Percentiles rank a stretch among this genome's conserved stretches.
Conservation (phyloP, 1,139 yeast genomes). For the Arxiozyma telluris region DNA sequence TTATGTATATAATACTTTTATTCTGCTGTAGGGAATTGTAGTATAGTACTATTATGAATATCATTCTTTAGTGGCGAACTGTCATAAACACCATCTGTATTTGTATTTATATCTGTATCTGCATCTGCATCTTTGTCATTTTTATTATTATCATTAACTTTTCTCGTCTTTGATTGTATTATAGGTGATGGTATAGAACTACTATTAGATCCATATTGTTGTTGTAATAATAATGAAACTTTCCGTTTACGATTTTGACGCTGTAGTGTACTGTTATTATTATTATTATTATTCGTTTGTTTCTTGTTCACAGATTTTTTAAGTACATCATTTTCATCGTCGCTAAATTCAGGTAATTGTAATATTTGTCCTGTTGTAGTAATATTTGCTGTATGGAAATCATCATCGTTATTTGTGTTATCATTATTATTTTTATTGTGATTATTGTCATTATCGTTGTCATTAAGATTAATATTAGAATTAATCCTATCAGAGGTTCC, state of each 20-base stretch:
- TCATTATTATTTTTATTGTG: conserved; percentile 7
- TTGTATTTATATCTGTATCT: neutral
- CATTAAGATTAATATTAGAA: neutral
- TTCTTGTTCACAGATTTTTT: neutral
- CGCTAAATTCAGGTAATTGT: conserved; percentile 23
- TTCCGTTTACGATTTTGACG: conserved; percentile 27
- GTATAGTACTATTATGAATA: neutral
- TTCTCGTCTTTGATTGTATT: conserved; percentile 4
- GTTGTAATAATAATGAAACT: conserved; percentile 27
- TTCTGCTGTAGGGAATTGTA: conserved; percentile 1
- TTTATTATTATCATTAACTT: neutral
- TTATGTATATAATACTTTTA: neutral
- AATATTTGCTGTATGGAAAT: conserved; percentile 16
- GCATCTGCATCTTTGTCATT: neutral
- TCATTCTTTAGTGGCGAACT: neutral
- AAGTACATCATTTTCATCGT: conserved; percentile 14
- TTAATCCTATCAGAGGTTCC: conserved; percentile 9
- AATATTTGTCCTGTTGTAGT: conserved; percentile 24
- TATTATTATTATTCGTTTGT: neutral
- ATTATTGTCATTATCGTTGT: conserved; percentile 1
- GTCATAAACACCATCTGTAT: neutral
- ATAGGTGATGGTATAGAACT: conserved; percentile 24
- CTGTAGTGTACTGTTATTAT: conserved; percentile 22
- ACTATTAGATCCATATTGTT: conserved; percentile 29
- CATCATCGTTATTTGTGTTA: conserved; percentile 6